Base-by-base conservation (phyloP, 768 basidiomycete genomes). In the Boletus tomentosulus region DNA sequence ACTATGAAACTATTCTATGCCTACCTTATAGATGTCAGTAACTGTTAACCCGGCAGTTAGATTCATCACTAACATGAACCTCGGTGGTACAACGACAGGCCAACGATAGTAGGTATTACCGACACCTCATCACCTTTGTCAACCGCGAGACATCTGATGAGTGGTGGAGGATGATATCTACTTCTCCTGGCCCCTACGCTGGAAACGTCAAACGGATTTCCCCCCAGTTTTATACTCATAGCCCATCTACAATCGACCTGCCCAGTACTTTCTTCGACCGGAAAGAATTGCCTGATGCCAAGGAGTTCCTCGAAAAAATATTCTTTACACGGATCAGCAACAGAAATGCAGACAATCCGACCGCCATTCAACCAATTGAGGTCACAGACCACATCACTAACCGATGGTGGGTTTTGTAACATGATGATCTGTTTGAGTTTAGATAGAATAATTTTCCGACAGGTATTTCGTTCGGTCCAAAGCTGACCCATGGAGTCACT, bases 121-220 rank as follows among this genome's bases (percentile, higher is more conserved):
- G 31, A 1, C 60, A 57, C 51, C 8, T 69, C 3, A 59, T 62
- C 48, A 56, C 56, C 30, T 69, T 69, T 42, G 50, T 51, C 11
- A 54, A 44, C 12, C 57, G 63, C 38, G 60, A 56, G 24, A 55
- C 59, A n/a, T 65, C 66, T 13, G 66, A 66, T 41, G 57, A 62
- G n/a, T 69, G 66, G 65, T 69, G 58, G 60, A 50, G 65, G 15
- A 48, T 49, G 22, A 44, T 69, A 24, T 58, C 62, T 30, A 56
- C 53, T 34, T 55, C 57, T 39, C 6, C 49, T n/a, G 39, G 44
- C 38, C 48, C 48, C 33, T 50, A 34, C 24, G 22, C 9, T 34
- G 46, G 46, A 22, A 3, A 34, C 16, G 6, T 53, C 13, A 25
- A 16, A 35, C 52, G 52, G 8, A 24, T 42, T 28, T 53, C 46